phyloP scores from a whole-genome alignment of 345 rosid genomes.

The Eucalyptus albens region DNA sequence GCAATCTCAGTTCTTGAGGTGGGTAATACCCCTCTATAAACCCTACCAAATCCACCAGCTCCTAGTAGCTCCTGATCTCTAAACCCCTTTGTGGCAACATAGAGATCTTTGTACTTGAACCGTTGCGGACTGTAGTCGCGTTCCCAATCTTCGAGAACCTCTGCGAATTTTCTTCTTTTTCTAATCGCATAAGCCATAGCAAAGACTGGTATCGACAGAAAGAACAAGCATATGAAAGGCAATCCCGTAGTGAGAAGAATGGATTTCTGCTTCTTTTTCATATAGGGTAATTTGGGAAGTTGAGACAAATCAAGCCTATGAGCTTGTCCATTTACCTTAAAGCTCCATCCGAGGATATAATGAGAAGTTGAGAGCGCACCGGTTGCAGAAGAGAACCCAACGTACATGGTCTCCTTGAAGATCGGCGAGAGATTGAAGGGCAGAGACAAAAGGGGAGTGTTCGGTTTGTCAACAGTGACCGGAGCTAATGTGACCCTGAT shows the following conservation, averaged over 20 bases:
- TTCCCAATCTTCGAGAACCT: not conserved
- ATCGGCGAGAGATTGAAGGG: constrained; percentile 22
- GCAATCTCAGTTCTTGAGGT: not conserved
- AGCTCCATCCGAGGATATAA: not conserved
- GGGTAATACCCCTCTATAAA: constrained; percentile 45
- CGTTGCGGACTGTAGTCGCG: constrained; percentile 36
- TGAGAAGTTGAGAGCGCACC: not conserved
- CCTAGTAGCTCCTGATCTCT: constrained; percentile 48
- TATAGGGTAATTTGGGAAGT: not conserved
- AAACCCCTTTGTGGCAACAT: constrained; percentile 58
- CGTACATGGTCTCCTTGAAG: not conserved
- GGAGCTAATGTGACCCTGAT: constrained; percentile 44
- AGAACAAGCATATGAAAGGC: not conserved
- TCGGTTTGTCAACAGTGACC: constrained; percentile 17
- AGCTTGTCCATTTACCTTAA: not conserved
- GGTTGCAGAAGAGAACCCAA: not conserved
- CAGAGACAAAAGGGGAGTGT: constrained; percentile 23
- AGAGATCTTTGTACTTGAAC: constrained; percentile 50
- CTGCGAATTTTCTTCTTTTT: not conserved
- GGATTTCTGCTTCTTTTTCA: not conserved
- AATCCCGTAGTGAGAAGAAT: not conserved
- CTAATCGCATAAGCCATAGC: not conserved
- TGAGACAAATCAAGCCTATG: not conserved
- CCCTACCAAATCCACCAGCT: constrained; percentile 56
- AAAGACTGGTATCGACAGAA: not conserved